Base-by-base conservation (phyloP, 1,284 basidiomycete species). In the Heterobasidion occidentale region DNA sequence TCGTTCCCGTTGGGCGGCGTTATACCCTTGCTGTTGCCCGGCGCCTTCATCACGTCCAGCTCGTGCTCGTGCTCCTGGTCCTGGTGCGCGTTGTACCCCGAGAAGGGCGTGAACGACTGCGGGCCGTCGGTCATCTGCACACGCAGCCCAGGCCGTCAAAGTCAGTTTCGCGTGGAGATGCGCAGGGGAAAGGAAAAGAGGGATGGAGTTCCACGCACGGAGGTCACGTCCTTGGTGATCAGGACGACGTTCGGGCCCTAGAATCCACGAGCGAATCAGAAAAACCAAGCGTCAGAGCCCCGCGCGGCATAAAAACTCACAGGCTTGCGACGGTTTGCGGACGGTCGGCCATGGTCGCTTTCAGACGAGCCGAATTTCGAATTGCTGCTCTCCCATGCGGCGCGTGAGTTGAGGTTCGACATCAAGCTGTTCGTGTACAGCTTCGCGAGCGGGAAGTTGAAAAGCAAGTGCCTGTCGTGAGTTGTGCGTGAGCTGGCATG, bases 351-450 rank as follows among this genome's bases (percentile, higher is more conserved):
- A 46, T 14, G 45, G 45, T 20, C 45, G 45, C 17, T 14, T 20
- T 46, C 45, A 15, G 45, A 46, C 45, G 45, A 46, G 45, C 20
- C 14, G 9, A 9, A 9, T 20, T 20, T 46, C 45, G 45, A 46
- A 9, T 20, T 14, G 11, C 20, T 49, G 20, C 11, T 15, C 47
- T 64, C 64, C 71, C 70, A 71, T 4, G 66, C 64, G 27, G 57
- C 61, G 14, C 74, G 66, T 15, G 71, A 66, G 56, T 77, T 76
- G 36, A 77, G 63, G 52, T 68, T 74, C 49, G 73, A 74, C 65
- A 77, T 67, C 19, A 76, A 64, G 12, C 70, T 71, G 61, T 75
- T 77, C 11, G 73, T 70, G 64, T 77, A 77, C 1, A 77, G 63
- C 60, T 76, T 77, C 56, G 70, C 67, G 0, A 77, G 66, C 7